These are phyloP conservation scores for Claviceps citrina DNA, from an alignment of 2,329 filamentous ascomycete species.

Conservation along the genomic window DNA sequence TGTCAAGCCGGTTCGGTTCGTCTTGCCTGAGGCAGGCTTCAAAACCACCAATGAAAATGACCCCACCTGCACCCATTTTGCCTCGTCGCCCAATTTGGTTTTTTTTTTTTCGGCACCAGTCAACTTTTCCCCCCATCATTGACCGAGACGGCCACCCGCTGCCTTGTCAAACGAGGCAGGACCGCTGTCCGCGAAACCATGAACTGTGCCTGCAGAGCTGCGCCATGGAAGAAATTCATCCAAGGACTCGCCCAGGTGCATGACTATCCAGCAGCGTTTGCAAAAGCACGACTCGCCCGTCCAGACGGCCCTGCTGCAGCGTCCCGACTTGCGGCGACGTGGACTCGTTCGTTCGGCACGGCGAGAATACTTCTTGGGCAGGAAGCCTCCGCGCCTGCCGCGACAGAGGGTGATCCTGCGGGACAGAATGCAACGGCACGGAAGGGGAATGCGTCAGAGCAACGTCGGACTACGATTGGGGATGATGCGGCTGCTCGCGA, in stretches of 20 bases:
- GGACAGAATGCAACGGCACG: neutral
- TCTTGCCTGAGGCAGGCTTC: no score
- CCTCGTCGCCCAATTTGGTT: no score
- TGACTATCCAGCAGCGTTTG: slow-evolving; percentile 12
- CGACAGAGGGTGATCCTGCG: neutral
- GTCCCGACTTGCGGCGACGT: neutral
- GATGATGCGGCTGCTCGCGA: neutral
- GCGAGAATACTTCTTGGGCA: neutral
- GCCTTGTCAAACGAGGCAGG: no score
- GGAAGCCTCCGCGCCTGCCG: neutral
- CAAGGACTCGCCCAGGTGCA: slow-evolving; percentile 29
- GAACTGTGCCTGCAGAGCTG: slow-evolving; percentile 32
- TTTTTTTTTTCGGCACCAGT: no score
- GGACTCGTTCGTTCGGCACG: neutral
- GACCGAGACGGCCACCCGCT: neutral
- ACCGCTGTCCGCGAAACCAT: slow-evolving; percentile 15
- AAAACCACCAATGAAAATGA: no score
- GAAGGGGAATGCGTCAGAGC: neutral
- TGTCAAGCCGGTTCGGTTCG: no score
- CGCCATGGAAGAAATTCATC: slow-evolving; percentile 32
- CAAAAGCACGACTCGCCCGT: neutral
- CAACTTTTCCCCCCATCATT: no score
- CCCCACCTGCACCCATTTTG: no score
- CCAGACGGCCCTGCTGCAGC: neutral
- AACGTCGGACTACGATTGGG: neutral